Base-by-base conservation (phyloP, 768 basidiomycete genomes). In the Russula earlei region DNA sequence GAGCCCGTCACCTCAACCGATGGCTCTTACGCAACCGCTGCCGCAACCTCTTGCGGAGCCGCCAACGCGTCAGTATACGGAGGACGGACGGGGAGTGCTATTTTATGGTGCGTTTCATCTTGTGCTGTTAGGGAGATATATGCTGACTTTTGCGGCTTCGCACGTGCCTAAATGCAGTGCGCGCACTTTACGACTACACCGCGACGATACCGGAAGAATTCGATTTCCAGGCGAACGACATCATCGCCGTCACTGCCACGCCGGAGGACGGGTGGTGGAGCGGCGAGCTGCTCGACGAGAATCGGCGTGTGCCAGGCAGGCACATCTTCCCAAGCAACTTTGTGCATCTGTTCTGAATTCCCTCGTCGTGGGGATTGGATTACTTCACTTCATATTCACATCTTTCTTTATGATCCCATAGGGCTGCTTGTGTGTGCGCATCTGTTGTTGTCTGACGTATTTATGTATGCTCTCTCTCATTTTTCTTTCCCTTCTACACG, bases 231-330 rank as follows among this genome's bases (percentile, higher is more conserved):
- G 75, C 83, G 20, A 91, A 88, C 2, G 95, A 98, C 70, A 89
- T 96, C 61, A 96, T 98, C 61, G 94, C 93, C 7, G 94, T 98
- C 10, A 94, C 90, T 0, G 78, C 83, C 20, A 95, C 92, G 6
- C 92, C 92, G 5, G 92, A 93, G 64, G 94, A 96, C 64, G 95
- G 95, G 1, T 97, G 95, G 95, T 98, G 94, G 95, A 87, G 83
- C 54, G 95, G 95, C 22, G 85, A 87, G 63, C 69, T 91, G 56
- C 71, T 91, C n/a, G 86, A 89, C 59, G 87, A 90, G 62, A 74
- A 75, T 29, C 71, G 90, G 62, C 74, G 88, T 60, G 78, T 84
- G 60, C 74, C 75, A 15, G 88, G 88, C 31, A 74, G 83, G 54
- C 81, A 87, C 65, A 80, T 89, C 50, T 91, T 92, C 78, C 90